Evolutionary conservation across 177 flowering plant species (phyloP).

Genomic region (Vitis hybrid): DNA sequence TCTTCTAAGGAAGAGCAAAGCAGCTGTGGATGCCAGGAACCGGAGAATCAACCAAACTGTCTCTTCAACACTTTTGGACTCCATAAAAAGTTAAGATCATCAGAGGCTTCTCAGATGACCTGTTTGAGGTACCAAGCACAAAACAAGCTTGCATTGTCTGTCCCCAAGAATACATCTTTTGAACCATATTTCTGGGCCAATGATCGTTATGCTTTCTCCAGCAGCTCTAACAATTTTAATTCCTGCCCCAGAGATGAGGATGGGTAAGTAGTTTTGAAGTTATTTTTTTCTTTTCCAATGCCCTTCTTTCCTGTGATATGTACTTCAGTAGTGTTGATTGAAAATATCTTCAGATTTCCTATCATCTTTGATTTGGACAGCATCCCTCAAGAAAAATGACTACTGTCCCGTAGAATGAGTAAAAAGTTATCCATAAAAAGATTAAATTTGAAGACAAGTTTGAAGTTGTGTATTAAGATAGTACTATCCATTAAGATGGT

Average conservation of each 20-base stretch:
- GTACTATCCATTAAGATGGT: too few species aligned
- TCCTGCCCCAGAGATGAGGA: conserved; percentile 26
- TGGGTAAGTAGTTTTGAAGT: conserved; percentile 26
- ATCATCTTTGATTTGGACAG: too few species aligned
- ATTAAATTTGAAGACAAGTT: too few species aligned
- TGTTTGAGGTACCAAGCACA: conserved; percentile 26
- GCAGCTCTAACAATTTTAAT: conserved; percentile 29
- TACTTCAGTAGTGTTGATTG: neutral
- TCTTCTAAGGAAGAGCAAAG: conserved; percentile 17
- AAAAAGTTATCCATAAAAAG: too few species aligned
- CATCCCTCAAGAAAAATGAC: too few species aligned
- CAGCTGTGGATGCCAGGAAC: conserved; percentile 22
- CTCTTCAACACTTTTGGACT: conserved; percentile 37
- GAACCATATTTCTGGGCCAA: conserved; percentile 28
- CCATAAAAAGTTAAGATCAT: conserved; percentile 27
- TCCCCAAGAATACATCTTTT: conserved; percentile 29
- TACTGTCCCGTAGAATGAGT: too few species aligned
- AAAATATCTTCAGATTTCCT: neutral
- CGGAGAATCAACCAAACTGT: conserved; percentile 41
- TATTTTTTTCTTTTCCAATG: neutral
- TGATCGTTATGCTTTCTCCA: conserved; percentile 31
- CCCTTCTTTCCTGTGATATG: neutral
- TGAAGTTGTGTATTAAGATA: too few species aligned
- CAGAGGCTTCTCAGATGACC: conserved; percentile 26
- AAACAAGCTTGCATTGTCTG: conserved; percentile 30